These are phyloP conservation scores for Phytophthora palmivora DNA, from an alignment of 352 stramenopile genomes.

Conservation along the genomic window DNA sequence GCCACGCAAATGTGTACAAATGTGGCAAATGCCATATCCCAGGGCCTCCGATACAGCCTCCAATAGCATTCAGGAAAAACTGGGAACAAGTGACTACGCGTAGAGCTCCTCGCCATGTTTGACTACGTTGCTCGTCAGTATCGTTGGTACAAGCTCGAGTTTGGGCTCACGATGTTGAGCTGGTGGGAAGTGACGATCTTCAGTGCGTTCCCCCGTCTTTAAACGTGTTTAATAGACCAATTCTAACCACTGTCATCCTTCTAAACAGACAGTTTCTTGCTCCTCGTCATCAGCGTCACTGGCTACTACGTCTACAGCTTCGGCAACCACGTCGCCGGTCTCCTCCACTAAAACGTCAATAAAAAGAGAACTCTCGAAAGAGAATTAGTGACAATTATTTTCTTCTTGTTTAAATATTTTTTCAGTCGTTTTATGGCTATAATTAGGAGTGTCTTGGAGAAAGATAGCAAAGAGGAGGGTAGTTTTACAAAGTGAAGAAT, in stretches of 20 bases:
- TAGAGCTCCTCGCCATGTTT: constrained; percentile 49
- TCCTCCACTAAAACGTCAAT: constrained; percentile 58
- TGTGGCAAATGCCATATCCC: no score
- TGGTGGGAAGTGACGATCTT: constrained; percentile 85
- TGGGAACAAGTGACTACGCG: no score
- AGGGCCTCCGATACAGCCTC: no score
- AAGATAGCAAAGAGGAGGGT: background rate
- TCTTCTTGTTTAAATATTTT: no score
- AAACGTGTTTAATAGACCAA: background rate
- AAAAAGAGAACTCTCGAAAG: no score
- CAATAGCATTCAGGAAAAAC: no score
- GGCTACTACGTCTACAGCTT: constrained; percentile 85
- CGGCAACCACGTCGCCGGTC: constrained; percentile 49
- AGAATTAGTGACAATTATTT: no score
- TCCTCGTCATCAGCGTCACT: constrained; percentile 75
- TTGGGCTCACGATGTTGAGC: constrained; percentile 85
- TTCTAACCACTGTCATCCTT: constrained; percentile 11
- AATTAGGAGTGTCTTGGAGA: constrained; percentile 4
- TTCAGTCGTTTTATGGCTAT: background rate
- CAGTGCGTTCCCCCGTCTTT: constrained; percentile 54
- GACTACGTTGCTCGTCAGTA: constrained; percentile 73
- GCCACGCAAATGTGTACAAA: no score
- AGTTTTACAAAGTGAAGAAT: constrained; percentile 7
- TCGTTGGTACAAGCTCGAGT: constrained; percentile 90
- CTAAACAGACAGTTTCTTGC: constrained; percentile 65